phyloP scores from a whole-genome alignment of 495 filamentous ascomycete species.

The Aspergillus avenaceus region DNA sequence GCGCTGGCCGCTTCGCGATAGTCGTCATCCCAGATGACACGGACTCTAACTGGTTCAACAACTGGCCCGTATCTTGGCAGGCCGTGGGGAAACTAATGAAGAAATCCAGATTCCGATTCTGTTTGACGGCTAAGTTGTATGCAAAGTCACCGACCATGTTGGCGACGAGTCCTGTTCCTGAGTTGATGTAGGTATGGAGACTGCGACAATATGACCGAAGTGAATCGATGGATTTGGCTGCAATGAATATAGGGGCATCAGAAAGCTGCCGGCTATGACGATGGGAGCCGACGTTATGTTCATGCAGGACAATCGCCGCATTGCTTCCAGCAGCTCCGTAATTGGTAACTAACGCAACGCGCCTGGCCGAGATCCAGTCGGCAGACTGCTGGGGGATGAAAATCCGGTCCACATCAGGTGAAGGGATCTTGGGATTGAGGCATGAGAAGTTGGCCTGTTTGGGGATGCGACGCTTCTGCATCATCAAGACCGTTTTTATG shows the following conservation, averaged over 20 bases:
- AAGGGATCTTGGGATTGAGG: constrained; percentile 38
- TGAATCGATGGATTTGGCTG: constrained; percentile 8
- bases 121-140: constrained; percentile 14
- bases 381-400: constrained; percentile 22
- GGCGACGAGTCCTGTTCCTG: too few relatives aligned
- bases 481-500: constrained; percentile 44
- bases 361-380: constrained; percentile 18
- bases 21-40: constrained; percentile 1
- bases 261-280: not conserved
- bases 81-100: not conserved
- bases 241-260: constrained; percentile 15
- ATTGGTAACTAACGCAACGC: constrained; percentile 40
- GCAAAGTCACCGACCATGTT: constrained; percentile 8
- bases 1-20: not conserved
- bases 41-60: too few relatives aligned
- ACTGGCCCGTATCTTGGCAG: too few relatives aligned
- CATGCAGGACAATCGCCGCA: constrained; percentile 36
- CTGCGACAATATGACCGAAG: constrained; percentile 10
- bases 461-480: constrained; percentile 32
- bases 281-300: not conserved
- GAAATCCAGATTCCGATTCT: constrained; percentile 12
- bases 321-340: constrained; percentile 51
- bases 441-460: constrained; percentile 29
- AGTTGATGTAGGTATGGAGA: constrained; percentile 5
- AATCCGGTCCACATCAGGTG: constrained; percentile 29